A percentile compares a stretch with the other conserved stretches of the same genome.
These are phyloP conservation scores for Ilyonectria destructans DNA, from an alignment of 2,329 filamentous ascomycete genomes.

Conservation along the genomic window DNA sequence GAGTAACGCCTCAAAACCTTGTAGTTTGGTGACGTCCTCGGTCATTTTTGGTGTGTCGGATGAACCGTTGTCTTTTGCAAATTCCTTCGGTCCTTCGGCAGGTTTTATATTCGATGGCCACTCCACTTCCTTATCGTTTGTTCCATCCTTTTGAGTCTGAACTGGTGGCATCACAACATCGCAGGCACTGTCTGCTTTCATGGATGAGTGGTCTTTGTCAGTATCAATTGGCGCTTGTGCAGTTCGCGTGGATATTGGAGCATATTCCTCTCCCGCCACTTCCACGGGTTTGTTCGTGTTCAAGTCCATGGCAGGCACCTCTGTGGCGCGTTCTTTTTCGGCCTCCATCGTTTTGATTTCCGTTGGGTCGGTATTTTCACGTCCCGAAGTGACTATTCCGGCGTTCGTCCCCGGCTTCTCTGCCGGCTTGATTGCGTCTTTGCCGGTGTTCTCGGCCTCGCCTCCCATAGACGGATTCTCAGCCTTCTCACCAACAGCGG, in stretches of 20 bases:
- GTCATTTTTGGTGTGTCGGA: slow-evolving; percentile 19
- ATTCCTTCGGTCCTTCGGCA: slow-evolving; percentile 16
- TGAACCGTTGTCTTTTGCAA: slow-evolving; percentile 20
- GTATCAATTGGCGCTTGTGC: background rate
- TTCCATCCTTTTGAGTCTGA: slow-evolving; percentile 5
- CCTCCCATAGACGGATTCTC: slow-evolving; percentile 5
- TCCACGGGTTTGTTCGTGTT: background rate
- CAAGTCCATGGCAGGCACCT: background rate
- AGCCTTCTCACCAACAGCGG: slow-evolving; percentile 21
- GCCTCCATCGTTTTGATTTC: slow-evolving; percentile 4
- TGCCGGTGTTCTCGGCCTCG: slow-evolving; percentile 18
- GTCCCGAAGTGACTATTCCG: too few relatives aligned
- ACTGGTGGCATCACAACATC: slow-evolving; percentile 28
- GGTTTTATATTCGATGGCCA: background rate
- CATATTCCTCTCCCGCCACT: slow-evolving; percentile 11
- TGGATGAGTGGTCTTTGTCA: slow-evolving; percentile 21
- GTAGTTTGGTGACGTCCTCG: slow-evolving; percentile 22
- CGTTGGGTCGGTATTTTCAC: background rate
- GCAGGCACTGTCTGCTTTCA: slow-evolving; percentile 26
- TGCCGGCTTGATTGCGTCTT: background rate
- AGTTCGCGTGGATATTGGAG: slow-evolving; percentile 3
- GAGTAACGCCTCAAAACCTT: slow-evolving; percentile 19
- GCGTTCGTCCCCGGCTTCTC: background rate
- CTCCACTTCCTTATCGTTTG: background rate
- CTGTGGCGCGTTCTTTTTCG: slow-evolving; percentile 1